Evolutionary conservation across 108 stramenopile species (phyloP).

Genomic region (Skeletonema grethae): DNA sequence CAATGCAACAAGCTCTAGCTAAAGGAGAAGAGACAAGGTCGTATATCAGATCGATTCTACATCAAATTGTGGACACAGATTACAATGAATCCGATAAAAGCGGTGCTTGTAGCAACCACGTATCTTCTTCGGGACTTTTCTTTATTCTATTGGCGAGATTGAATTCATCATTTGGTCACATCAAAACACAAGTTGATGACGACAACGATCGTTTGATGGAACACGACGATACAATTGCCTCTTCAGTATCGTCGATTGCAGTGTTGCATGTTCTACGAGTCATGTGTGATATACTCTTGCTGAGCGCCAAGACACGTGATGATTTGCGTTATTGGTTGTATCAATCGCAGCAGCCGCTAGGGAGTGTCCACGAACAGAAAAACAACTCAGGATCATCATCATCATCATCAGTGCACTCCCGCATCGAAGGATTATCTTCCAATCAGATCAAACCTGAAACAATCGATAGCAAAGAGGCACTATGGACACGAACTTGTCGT

Average conservation of each 20-base stretch:
- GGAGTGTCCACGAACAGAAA: background rate
- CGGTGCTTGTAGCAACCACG: background rate
- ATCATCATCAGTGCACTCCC: conserved; percentile 6
- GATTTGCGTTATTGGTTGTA: conserved; percentile 39
- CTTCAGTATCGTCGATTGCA: conserved; percentile 21
- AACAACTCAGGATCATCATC: background rate
- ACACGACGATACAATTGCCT: background rate
- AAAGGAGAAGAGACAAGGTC: conserved; percentile 24
- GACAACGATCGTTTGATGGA: background rate
- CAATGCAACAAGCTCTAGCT: conserved; percentile 11
- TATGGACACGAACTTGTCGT: conserved; percentile 12
- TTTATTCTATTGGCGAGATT: background rate
- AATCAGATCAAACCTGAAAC: background rate
- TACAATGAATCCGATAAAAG: background rate
- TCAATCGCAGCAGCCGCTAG: conserved; percentile 7
- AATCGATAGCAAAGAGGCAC: conserved; percentile 9
- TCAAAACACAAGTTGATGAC: background rate
- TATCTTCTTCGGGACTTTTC: background rate
- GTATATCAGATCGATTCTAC: conserved; percentile 33
- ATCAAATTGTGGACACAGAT: conserved; percentile 3
- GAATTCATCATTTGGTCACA: background rate
- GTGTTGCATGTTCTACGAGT: conserved; percentile 30
- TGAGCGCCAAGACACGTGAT: conserved; percentile 40
- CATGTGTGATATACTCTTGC: conserved; percentile 21
- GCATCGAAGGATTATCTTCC: conserved; percentile 35